These are phyloP conservation scores for Aspergillus quadricinctus DNA, from an alignment of 2,329 filamentous ascomycete species.

Conservation along the genomic window DNA sequence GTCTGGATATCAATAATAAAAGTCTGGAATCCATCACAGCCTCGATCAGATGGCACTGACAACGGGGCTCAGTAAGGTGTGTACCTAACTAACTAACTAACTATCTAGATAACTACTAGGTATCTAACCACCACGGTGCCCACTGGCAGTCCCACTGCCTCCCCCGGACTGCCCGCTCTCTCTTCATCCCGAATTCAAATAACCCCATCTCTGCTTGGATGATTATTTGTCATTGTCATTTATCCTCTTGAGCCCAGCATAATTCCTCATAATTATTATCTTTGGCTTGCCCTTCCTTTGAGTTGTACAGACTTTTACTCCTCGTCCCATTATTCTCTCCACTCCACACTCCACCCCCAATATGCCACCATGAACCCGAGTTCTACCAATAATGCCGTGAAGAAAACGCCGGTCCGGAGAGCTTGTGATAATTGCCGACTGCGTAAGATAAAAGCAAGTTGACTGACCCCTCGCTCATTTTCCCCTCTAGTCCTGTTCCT, in stretches of 20 bases:
- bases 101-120: too few species aligned
- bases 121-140: background rate
- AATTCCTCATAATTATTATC: background rate
- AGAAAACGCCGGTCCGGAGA: slow-evolving; percentile 21
- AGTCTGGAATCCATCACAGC: background rate
- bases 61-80: too few species aligned
- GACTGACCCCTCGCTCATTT: slow-evolving; percentile 3
- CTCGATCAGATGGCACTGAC: background rate
- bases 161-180: background rate
- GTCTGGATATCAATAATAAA: too few species aligned
- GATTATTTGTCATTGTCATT: too few species aligned
- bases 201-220: background rate
- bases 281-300: background rate
- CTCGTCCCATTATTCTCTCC: background rate
- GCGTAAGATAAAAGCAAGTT: slow-evolving; percentile 33
- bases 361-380: slow-evolving; percentile 24
- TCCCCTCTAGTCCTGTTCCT: background rate
- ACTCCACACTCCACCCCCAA: slow-evolving; percentile 7
- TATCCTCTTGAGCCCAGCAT: background rate
- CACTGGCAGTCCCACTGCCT: too few species aligned
- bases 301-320: background rate
- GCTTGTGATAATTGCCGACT: slow-evolving; percentile 43
- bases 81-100: too few species aligned
- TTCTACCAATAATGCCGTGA: slow-evolving; percentile 14
- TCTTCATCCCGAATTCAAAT: background rate